Evolutionary conservation across 768 basidiomycete species (phyloP), one percentile per base, ranked within the genome.

Genomic region (Sporobolomyces phaffii): DNA sequence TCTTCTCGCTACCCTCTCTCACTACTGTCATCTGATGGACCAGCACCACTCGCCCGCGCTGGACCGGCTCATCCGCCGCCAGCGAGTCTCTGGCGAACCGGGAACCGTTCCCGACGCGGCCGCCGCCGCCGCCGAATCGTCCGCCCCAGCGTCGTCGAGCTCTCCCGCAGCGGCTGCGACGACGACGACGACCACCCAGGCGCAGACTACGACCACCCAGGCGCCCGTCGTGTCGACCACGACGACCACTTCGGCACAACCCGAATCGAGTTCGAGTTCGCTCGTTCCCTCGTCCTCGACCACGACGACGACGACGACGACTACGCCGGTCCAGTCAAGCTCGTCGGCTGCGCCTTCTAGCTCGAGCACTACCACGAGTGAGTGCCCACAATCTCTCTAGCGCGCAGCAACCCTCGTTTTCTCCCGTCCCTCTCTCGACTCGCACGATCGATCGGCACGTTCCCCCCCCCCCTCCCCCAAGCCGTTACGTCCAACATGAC

Each of bases 1-100:
- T 14, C 33, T 33, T 31, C 48, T 29, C 26, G 15, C 48, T 26
- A 5, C 14, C 7, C 29, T 31, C 50, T 51, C 48, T 49, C 48
- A 28, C 48, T 29, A 17, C 24, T 17, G n/a, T 31, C 50, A 7
- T 20, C 50, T 9, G 13, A 38, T 58, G 56, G 56, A 58, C n/a
- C 41, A 44, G 18, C 43, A 45, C 22, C 56, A 58, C 31, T 58
- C 56, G 18, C 56, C 56, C 20, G 56, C 56, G 28, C 7, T 58
- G 29, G 56, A 58, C 31, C 24, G 56, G 7, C 36, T 58, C n/a
- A 58, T 58, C 31, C 56, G 56, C 45, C 56, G 56, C 26, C 56
- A 58, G 33, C 56, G 56, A 56, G 54, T 56, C 14, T 40, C 26
- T 29, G 40, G 33, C 3, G 56, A 33, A 15, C 3, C 28, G 20